Conservation (phyloP, 768 basidiomycete genomes). For the Ephemerocybe angulata region DNA sequence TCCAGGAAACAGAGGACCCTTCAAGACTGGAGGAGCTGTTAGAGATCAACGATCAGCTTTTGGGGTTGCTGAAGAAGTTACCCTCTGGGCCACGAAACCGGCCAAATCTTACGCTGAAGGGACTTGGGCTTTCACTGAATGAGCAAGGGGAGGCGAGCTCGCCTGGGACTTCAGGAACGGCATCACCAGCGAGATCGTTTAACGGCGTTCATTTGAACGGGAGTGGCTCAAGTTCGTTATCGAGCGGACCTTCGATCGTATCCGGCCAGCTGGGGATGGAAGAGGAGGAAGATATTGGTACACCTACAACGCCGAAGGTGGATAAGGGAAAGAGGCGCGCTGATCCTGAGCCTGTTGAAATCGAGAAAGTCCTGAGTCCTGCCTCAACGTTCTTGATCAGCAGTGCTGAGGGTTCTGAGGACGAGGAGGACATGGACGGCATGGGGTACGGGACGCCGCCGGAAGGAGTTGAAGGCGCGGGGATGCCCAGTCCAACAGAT, state of each 20-base stretch:
- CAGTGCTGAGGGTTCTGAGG: conserved; percentile 49
- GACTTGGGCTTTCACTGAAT: conserved; percentile 42
- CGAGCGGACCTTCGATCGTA: too few species aligned
- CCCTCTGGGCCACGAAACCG: conserved; percentile 27
- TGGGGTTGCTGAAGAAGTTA: conserved; percentile 49
- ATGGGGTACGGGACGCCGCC: conserved; percentile 32
- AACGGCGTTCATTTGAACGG: conserved; percentile 23
- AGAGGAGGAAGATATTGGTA: conserved; percentile 29
- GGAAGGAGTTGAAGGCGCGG: conserved; percentile 32
- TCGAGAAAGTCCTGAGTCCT: conserved; percentile 71
- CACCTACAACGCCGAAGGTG: conserved; percentile 55
- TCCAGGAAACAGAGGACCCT: conserved; percentile 57
- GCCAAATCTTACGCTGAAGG: conserved; percentile 40
- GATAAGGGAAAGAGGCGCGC: conserved; percentile 81
- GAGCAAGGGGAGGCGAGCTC: conserved; percentile 18
- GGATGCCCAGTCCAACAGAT: conserved; percentile 39
- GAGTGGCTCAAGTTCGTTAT: too few species aligned
- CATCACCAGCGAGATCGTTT: conserved; percentile 13
- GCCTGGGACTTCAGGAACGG: conserved; percentile 19
- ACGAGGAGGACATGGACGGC: conserved; percentile 54
- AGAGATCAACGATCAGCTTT: conserved; percentile 67
- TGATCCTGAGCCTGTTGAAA: conserved; percentile 62
- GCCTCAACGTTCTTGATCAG: conserved; percentile 46
- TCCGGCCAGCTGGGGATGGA: conserved; percentile 11
- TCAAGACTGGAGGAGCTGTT: conserved; percentile 65